Percentiles rank a stretch among this genome's conserved stretches.
Evolutionary conservation across 2,329 filamentous ascomycete species (phyloP).

Genomic region (Cercospora zeina): DNA sequence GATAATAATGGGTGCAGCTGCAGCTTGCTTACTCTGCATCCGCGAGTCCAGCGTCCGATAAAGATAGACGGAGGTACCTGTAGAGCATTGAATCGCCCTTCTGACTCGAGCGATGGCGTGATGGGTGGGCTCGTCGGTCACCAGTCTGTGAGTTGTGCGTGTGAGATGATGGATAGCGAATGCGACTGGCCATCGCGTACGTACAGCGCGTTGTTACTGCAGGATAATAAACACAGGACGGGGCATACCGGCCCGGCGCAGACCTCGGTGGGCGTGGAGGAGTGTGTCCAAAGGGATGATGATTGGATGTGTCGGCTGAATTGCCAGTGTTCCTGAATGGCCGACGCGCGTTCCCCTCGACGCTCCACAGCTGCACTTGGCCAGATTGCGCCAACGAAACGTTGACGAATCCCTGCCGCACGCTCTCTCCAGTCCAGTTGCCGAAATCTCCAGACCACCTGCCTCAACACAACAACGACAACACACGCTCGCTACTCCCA

Average conservation of each 20-base stretch:
- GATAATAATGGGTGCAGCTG: not conserved
- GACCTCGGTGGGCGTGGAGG: not conserved
- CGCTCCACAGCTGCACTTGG: not conserved
- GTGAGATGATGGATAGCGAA: not conserved
- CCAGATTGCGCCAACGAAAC: constrained; percentile 1
- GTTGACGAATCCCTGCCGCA: not conserved
- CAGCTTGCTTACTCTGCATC: not conserved
- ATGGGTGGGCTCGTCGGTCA: not conserved
- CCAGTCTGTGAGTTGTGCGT: not conserved
- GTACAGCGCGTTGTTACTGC: not conserved
- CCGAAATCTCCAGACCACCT: not conserved
- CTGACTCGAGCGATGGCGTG: not conserved
- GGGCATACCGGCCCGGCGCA: not conserved
- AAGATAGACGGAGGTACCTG: not conserved
- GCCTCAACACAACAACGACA: constrained; percentile 5
- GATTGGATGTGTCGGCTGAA: constrained; percentile 2
- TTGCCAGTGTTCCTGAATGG: not conserved
- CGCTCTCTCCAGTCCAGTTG: not conserved
- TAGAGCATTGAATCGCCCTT: not conserved
- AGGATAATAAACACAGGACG: not conserved
- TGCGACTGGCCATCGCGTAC: constrained; percentile 7
- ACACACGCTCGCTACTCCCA: constrained; percentile 12
- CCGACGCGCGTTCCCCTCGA: not conserved
- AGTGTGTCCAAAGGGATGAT: not conserved
- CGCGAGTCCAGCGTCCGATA: not conserved